phyloP scores from a whole-genome alignment of 441 rosid genomes.

The Theobroma grandiflorum region DNA sequence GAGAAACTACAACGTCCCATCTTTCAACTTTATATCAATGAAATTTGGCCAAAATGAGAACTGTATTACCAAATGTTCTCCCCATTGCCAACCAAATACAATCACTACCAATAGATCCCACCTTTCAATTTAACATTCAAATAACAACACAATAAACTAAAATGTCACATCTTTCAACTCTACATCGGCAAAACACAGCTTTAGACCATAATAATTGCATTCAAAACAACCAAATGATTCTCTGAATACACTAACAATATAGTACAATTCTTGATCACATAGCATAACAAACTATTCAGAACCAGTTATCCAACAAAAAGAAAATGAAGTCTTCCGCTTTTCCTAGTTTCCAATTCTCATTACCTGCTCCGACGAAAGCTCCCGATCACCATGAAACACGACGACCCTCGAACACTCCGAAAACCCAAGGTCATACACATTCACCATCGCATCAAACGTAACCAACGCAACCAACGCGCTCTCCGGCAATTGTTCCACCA shows the following conservation, averaged over 20 bases:
- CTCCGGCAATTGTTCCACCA: conserved; percentile 84
- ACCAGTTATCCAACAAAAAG: background rate
- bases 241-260: background rate
- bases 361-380: conserved; percentile 81
- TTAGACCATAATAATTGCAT: background rate
- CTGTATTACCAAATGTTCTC: background rate
- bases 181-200: background rate
- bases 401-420: conserved; percentile 73
- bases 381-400: conserved; percentile 76
- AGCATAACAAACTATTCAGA: background rate
- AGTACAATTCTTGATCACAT: background rate
- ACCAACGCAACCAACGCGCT: conserved; percentile 71
- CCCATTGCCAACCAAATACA: background rate
- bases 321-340: background rate
- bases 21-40: background rate
- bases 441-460: conserved; percentile 83
- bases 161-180: background rate
- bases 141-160: background rate
- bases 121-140: conserved; percentile 2
- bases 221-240: background rate
- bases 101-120: background rate
- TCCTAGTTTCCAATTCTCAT: background rate
- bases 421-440: conserved; percentile 81
- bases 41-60: background rate
- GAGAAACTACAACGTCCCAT: background rate